A percentile compares a stretch with the other conserved stretches of the same genome.
Conservation (phyloP, 1,284 basidiomycete species). For the Apiotrichum akiyoshidainum region DNA sequence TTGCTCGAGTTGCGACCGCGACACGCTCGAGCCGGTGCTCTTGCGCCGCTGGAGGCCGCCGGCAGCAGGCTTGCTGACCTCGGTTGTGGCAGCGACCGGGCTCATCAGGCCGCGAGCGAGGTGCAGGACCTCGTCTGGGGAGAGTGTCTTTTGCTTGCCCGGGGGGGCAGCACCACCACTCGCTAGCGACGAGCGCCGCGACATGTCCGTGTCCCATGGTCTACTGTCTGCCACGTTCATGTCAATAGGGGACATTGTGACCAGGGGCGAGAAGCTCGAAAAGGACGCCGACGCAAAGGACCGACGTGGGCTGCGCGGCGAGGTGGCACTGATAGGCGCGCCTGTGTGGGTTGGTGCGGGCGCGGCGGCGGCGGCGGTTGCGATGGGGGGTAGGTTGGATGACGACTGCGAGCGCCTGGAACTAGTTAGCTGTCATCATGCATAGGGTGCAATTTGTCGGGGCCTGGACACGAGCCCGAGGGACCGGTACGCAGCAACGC, state of each 20-base stretch:
- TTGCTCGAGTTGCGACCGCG: neutral
- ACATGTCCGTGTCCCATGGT: neutral
- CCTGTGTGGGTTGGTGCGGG: constrained; percentile 9
- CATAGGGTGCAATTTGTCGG: too few species aligned
- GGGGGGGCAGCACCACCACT: neutral
- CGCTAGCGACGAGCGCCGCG: constrained; percentile 9
- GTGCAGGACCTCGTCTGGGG: constrained; percentile 45
- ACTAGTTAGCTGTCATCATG: too few species aligned
- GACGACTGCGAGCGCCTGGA: constrained; percentile 37
- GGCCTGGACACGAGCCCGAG: too few species aligned
- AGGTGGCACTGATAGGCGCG: constrained; percentile 27
- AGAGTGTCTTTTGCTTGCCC: constrained; percentile 25
- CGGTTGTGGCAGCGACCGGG: constrained; percentile 35
- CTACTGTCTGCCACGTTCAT: neutral
- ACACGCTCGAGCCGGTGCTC: constrained; percentile 15
- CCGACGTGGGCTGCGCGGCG: constrained; percentile 30
- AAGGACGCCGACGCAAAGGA: constrained; percentile 42
- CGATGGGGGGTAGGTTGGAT: constrained; percentile 20
- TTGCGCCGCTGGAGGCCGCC: constrained; percentile 38
- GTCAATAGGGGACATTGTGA: constrained; percentile 12
- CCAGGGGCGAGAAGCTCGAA: constrained; percentile 25
- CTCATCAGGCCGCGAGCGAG: constrained; percentile 36
- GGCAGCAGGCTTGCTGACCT: constrained; percentile 22
- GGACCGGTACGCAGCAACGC: too few species aligned
- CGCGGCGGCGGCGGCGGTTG: neutral